Evolutionary conservation across 2,329 filamentous ascomycete species (phyloP).

Genomic region (Chrysosporium keratinophilum): DNA sequence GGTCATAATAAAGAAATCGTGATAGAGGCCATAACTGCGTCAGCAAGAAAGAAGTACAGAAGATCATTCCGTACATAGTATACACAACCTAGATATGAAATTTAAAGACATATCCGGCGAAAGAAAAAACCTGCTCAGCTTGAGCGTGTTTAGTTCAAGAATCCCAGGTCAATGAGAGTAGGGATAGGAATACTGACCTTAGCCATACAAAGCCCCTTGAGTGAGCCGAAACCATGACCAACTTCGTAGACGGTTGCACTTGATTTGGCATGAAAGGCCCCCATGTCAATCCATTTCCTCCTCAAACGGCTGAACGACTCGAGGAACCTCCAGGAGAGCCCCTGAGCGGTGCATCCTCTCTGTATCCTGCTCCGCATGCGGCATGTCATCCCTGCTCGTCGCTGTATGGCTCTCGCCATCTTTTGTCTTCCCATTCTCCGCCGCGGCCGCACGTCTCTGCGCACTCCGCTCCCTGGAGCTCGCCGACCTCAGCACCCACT

Average conservation of each 20-base stretch:
- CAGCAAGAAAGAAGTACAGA: too few relatives aligned
- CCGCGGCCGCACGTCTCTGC: constrained; percentile 2
- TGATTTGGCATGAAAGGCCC: neutral
- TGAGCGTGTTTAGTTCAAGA: too few relatives aligned
- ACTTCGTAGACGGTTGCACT: neutral
- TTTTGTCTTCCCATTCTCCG: neutral
- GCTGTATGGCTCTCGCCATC: neutral
- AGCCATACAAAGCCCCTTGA: too few relatives aligned
- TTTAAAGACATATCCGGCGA: too few relatives aligned
- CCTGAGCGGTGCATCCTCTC: neutral
- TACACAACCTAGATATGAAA: too few relatives aligned
- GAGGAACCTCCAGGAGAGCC: neutral
- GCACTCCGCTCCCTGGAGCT: constrained; percentile 13
- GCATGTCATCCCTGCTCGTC: neutral
- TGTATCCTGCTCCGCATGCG: neutral
- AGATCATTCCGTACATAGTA: too few relatives aligned
- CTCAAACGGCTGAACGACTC: neutral
- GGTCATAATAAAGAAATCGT: too few relatives aligned
- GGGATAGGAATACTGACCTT: too few relatives aligned
- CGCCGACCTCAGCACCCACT: constrained; percentile 16
- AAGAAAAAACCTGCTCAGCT: too few relatives aligned
- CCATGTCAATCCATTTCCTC: neutral
- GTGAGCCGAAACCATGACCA: too few relatives aligned
- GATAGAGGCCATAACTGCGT: too few relatives aligned
- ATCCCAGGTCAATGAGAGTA: too few relatives aligned